phyloP scores from a whole-genome alignment of 2,329 filamentous ascomycete species.

The Aspergillus novofumigatus region DNA sequence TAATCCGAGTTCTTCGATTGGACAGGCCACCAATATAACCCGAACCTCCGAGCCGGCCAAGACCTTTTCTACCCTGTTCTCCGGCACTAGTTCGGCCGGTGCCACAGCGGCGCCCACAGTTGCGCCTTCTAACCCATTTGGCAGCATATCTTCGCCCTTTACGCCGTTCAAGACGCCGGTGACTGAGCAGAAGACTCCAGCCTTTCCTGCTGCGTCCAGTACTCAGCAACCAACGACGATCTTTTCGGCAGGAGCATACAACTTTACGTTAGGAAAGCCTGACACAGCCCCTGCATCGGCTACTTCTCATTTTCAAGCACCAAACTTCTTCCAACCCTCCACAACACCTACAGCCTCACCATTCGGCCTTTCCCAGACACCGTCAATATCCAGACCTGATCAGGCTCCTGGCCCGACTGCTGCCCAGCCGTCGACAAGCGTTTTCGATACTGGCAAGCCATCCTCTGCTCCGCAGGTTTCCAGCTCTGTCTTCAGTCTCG shows the following conservation, averaged over 20 bases:
- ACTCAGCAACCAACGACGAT: slow-evolving; percentile 12
- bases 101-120: not conserved
- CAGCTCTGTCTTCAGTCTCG: slow-evolving; percentile 9
- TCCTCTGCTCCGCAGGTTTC: not conserved
- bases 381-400: not conserved
- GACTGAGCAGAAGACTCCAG: slow-evolving; percentile 1
- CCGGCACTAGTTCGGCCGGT: not conserved
- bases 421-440: slow-evolving; percentile 11
- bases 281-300: not conserved
- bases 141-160: slow-evolving; percentile 3
- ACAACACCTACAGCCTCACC: slow-evolving; percentile 6
- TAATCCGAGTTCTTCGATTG: not conserved
- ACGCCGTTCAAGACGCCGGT: not conserved
- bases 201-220: not conserved
- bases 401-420: slow-evolving; percentile 6
- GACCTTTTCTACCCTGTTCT: slow-evolving; percentile 6
- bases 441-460: slow-evolving; percentile 10
- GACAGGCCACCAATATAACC: slow-evolving; percentile 1
- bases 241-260: not conserved
- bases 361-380: not conserved
- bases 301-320: not conserved
- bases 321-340: slow-evolving; percentile 1
- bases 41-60: slow-evolving; percentile 12
- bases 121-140: slow-evolving; percentile 12
- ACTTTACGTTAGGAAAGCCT: not conserved